phyloP scores from a whole-genome alignment of 192 early-diverging fungal genomes.

The Coemansia sp. region DNA sequence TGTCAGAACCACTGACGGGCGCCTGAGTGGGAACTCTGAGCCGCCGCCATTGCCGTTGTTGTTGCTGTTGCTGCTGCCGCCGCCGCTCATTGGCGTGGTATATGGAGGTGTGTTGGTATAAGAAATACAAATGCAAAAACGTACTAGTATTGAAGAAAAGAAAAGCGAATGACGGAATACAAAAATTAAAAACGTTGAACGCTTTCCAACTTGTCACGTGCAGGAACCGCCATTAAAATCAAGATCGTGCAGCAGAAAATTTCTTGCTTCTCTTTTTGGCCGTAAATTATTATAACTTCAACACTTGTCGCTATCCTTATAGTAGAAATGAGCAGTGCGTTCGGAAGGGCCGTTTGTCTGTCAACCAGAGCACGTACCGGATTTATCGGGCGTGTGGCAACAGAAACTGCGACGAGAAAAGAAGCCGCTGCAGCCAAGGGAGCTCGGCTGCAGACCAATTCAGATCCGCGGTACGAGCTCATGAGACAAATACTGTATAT shows the following conservation, averaged over 20 bases:
- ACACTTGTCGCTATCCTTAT: too few species aligned
- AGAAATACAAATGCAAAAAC: not conserved
- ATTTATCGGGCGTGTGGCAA: conserved; percentile 4
- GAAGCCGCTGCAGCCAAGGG: conserved; percentile 1
- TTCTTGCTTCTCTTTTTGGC: too few species aligned
- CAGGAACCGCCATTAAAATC: not conserved
- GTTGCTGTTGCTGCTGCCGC: not conserved
- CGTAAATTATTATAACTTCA: not conserved
- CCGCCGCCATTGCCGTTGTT: too few species aligned
- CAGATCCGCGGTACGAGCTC: conserved; percentile 64
- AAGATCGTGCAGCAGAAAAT: not conserved
- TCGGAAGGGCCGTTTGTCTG: conserved; percentile 3
- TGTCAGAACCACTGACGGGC: too few species aligned
- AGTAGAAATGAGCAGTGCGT: conserved; percentile 14
- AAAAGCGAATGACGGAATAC: not conserved
- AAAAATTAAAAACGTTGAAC: not conserved
- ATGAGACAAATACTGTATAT: conserved; percentile 74
- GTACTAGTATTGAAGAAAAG: not conserved
- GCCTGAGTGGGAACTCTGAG: too few species aligned
- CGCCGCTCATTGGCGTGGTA: not conserved
- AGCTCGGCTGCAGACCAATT: conserved; percentile 21
- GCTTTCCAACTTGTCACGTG: not conserved
- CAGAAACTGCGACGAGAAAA: conserved; percentile 15
- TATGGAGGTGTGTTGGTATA: not conserved
- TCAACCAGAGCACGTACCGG: conserved; percentile 1